phyloP scores from a whole-genome alignment of 225 moss, liverwort and hornwort genomes.

The Bryoerythrophyllum caledonicum region DNA sequence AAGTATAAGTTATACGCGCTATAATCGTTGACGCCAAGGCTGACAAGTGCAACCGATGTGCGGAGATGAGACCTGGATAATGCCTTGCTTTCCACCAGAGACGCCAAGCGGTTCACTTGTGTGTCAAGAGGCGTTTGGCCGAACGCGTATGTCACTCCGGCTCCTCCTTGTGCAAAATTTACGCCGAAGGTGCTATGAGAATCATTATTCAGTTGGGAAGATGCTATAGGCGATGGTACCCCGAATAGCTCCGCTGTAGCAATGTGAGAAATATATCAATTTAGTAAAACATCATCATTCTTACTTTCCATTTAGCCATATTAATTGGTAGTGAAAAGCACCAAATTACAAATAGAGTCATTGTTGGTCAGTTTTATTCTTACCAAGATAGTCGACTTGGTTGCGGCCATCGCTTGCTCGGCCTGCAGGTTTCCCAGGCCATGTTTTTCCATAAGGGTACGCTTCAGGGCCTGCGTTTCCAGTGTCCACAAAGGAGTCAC shows the following conservation, averaged over 20 bases:
- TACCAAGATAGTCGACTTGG: slow-evolving; percentile 51
- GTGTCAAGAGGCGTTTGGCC: slow-evolving; percentile 40
- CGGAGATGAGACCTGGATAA: slow-evolving; percentile 31
- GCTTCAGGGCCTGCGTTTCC: slow-evolving; percentile 28
- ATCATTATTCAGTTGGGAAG: slow-evolving; percentile 23
- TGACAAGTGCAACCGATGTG: slow-evolving; percentile 46
- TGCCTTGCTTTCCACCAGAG: slow-evolving; percentile 18
- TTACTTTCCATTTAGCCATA: too few species aligned
- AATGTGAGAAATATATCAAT: background rate
- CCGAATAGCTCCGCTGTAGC: slow-evolving; percentile 40
- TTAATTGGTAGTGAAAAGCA: too few species aligned
- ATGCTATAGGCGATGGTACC: slow-evolving; percentile 34
- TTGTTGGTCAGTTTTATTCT: background rate
- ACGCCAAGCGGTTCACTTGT: slow-evolving; percentile 43
- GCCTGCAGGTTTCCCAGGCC: slow-evolving; percentile 45
- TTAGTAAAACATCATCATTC: background rate
- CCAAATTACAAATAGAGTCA: too few species aligned
- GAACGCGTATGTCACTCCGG: slow-evolving; percentile 44
- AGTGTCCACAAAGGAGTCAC: slow-evolving; percentile 46
- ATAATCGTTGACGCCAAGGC: slow-evolving; percentile 54
- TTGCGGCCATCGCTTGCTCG: slow-evolving; percentile 59
- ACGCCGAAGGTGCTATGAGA: slow-evolving; percentile 29
- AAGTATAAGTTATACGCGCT: slow-evolving; percentile 26
- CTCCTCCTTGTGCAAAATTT: slow-evolving; percentile 50
- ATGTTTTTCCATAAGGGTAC: slow-evolving; percentile 44